Evolutionary conservation across 2,329 filamentous ascomycete species (phyloP).

Genomic region (Phoma herbarum): DNA sequence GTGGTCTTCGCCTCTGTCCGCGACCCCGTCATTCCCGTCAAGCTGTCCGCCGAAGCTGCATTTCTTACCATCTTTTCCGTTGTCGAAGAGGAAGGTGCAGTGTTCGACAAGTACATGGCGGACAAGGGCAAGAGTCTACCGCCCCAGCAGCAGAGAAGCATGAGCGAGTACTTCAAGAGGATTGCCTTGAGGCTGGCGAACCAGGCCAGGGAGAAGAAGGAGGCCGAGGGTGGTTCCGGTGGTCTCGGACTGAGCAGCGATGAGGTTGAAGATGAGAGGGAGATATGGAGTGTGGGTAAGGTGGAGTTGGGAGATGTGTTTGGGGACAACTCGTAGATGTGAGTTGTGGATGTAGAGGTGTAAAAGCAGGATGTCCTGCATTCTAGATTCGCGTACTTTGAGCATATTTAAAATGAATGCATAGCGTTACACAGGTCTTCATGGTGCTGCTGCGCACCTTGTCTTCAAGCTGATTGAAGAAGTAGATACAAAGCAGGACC

Average conservation of each 20-base stretch:
- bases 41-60: slow-evolving; percentile 91
- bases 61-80: slow-evolving; percentile 92
- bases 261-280: slow-evolving; percentile 91
- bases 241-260: slow-evolving; percentile 88
- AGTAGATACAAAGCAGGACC: not conserved
- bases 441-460: not conserved
- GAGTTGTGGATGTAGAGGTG: not conserved
- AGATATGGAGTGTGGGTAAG: slow-evolving; percentile 94
- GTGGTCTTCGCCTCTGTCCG: slow-evolving; percentile 90
- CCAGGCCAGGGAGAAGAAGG: slow-evolving; percentile 86
- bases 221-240: slow-evolving; percentile 89
- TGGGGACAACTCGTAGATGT: slow-evolving; percentile 30
- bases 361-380: slow-evolving; percentile 20
- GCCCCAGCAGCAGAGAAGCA: slow-evolving; percentile 80
- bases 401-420: slow-evolving; percentile 15
- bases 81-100: slow-evolving; percentile 81
- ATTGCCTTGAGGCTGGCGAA: slow-evolving; percentile 84
- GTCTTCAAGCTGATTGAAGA: not conserved
- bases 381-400: not conserved
- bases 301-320: slow-evolving; percentile 76
- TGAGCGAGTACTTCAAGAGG: slow-evolving; percentile 97
- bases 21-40: slow-evolving; percentile 92
- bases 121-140: slow-evolving; percentile 71
- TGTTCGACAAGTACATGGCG: slow-evolving; percentile 91
- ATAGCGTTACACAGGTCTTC: slow-evolving; percentile 9